phyloP scores from a whole-genome alignment of 805 yeast genomes.

The Yarrowia deformans region DNA sequence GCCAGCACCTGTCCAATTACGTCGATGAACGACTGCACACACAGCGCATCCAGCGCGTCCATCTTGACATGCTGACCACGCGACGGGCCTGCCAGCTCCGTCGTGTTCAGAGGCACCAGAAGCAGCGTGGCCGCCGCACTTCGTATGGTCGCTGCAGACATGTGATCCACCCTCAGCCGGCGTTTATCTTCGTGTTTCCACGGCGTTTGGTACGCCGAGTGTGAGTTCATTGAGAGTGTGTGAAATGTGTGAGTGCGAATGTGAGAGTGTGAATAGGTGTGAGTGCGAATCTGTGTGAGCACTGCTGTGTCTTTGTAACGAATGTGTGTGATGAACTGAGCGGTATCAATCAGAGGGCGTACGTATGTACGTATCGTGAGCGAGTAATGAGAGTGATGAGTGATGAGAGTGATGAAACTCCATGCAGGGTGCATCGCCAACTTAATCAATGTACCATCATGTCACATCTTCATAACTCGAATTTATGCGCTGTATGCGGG shows the following conservation, averaged over 20 bases:
- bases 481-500: too few species aligned
- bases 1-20: constrained; percentile 25
- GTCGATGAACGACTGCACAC: constrained; percentile 28
- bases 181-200: constrained; percentile 31
- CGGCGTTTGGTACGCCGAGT: background rate
- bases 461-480: background rate
- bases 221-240: constrained; percentile 13
- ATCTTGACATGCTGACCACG: constrained; percentile 26
- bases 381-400: too few species aligned
- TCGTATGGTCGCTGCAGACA: background rate
- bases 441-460: constrained; percentile 8
- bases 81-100: constrained; percentile 14
- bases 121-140: constrained; percentile 25
- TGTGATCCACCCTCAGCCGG: constrained; percentile 9
- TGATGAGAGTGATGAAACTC: background rate
- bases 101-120: constrained; percentile 15
- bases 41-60: constrained; percentile 23
- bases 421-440: constrained; percentile 17
- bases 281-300: too few species aligned
- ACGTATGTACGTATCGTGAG: background rate
- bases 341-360: too few species aligned
- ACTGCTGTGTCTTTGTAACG: too few species aligned
- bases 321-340: background rate
- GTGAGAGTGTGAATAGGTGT: too few species aligned
- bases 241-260: too few species aligned